These are phyloP conservation scores for Backusella macrospora DNA, from an alignment of 192 early-diverging fungal species.

Conservation along the genomic window DNA sequence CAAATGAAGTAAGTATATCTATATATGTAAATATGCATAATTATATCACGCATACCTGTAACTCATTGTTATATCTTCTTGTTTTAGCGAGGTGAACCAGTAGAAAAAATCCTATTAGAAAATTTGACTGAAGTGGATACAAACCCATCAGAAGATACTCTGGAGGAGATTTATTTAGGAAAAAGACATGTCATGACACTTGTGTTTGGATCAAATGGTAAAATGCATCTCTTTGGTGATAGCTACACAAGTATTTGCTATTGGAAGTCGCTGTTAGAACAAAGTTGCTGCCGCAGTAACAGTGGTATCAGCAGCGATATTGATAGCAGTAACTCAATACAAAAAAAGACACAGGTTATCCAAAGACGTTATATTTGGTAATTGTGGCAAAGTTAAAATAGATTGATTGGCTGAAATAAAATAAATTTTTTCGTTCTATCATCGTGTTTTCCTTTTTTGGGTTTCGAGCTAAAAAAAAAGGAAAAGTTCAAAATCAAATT, in stretches of 20 bases:
- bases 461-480: neutral
- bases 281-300: neutral
- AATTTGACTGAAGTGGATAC: neutral
- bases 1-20: neutral
- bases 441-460: neutral
- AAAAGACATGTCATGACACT: constrained; percentile 13
- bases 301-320: neutral
- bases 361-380: constrained; percentile 14
- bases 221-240: constrained; percentile 16
- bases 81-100: constrained; percentile 14
- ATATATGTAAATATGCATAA: neutral
- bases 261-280: constrained; percentile 13
- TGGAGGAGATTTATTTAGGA: constrained; percentile 17
- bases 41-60: neutral
- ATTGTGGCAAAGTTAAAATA: neutral
- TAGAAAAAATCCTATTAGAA: neutral
- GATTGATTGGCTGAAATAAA: neutral
- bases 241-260: constrained; percentile 9
- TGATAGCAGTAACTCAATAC: neutral
- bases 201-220: neutral
- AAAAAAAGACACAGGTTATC: neutral
- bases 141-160: constrained; percentile 7
- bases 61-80: neutral
- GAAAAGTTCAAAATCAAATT: neutral
- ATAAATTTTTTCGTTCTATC: neutral